Base-by-base conservation (phyloP, 2,329 filamentous ascomycete species). In the Neonectria hederae region DNA sequence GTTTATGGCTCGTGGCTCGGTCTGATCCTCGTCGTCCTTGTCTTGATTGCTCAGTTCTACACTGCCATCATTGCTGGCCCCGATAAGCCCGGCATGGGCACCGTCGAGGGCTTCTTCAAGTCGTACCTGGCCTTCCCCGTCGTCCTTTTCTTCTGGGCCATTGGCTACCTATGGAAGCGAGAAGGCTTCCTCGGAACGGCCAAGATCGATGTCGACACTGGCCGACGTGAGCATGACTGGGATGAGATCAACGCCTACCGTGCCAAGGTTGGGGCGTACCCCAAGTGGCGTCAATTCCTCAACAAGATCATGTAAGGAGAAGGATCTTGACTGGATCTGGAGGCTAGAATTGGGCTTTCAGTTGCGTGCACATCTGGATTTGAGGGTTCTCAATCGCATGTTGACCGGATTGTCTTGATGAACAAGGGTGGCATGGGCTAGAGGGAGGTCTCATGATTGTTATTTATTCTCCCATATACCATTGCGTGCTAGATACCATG, bases 171-270 rank as follows among this genome's bases (percentile, higher is more conserved):
- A 65, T 92, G 89, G 90, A 92, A 92, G 83, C 81, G 88, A 52
- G 77, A 82, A 53, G 85, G 85, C 22, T 91, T 87, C 85, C 80
- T 90, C 63, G 82, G 77, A 38, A 81, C 85, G 2, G 75, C 81
- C 35, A 80, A 91, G 66, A 91, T 93, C 69, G 90, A 92, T 70
- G 83, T 92, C 59, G 89, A 92, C 75, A 85, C 84, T 59, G 89
- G 88, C 55, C 85, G 89, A 62, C 84, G 89, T 68, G 85, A 88
- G 77, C 83, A 90, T 62, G 85, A 92, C 75, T 91, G 87, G 87
- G 87, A 90, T 11, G 79, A 80, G 43, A 89, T 90, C 78, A 85
- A 89, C 74, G 83, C 79, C 40, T 81, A 84, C 71, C 82, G 83
- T 30, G 83, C 80, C 40, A 75, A 81, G 76, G 75, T 87, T 21